These are phyloP conservation scores for Mycena kentingensis DNA, from an alignment of 768 basidiomycete species.

Conservation along the genomic window DNA sequence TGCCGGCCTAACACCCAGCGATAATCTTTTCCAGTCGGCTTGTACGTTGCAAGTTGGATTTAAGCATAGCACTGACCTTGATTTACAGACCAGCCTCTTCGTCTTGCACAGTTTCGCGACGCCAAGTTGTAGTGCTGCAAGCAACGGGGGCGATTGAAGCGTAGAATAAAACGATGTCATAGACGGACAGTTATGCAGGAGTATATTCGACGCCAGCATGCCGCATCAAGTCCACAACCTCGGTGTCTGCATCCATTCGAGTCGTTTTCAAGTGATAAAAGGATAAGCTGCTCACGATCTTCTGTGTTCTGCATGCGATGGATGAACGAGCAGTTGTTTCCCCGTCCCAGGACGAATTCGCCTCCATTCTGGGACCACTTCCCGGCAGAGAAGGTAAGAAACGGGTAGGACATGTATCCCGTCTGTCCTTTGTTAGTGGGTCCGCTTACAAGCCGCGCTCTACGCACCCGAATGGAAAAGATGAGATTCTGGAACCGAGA, in stretches of 20 bases:
- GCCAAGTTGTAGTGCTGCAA: background rate
- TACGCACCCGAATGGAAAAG: conserved; percentile 35
- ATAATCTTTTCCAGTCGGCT: conserved; percentile 33
- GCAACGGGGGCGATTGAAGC: background rate
- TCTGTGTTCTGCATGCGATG: conserved; percentile 63
- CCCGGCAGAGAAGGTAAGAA: conserved; percentile 60
- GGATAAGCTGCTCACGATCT: conserved; percentile 49
- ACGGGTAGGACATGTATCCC: conserved; percentile 24
- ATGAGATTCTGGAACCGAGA: conserved; percentile 34
- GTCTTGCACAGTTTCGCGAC: conserved; percentile 28
- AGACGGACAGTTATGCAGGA: background rate
- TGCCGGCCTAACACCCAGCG: conserved; percentile 29
- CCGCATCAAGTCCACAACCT: conserved; percentile 51
- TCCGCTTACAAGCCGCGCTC: background rate
- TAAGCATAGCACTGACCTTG: background rate
- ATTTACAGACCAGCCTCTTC: conserved; percentile 32
- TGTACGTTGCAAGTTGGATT: conserved; percentile 28
- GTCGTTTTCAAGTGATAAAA: background rate
- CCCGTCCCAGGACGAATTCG: conserved; percentile 63
- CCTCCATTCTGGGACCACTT: conserved; percentile 64
- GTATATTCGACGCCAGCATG: conserved; percentile 38
- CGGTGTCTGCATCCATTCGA: conserved; percentile 44
- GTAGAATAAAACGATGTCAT: background rate
- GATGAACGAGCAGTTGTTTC: conserved; percentile 53
- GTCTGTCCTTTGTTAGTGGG: background rate